A percentile compares a stretch with the other conserved stretches of the same genome.
These are phyloP conservation scores for Candida caryicola DNA, from an alignment of 805 yeast species.

Conservation along the genomic window DNA sequence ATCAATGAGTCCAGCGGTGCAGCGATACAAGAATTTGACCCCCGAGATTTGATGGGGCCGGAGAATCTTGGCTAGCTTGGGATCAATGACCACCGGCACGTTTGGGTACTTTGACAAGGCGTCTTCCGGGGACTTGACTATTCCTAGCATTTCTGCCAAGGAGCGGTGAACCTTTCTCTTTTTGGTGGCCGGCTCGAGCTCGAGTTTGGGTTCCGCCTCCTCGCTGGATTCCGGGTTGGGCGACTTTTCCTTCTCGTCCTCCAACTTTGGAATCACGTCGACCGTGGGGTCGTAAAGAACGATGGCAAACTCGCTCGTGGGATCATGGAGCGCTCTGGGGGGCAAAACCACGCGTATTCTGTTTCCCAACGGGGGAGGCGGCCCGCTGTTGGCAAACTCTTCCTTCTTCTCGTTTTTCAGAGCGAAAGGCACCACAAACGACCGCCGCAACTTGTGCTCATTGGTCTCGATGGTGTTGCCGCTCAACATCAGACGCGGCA, in stretches of 20 bases:
- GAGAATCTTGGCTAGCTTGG: constrained; percentile 73
- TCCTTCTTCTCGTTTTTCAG: constrained; percentile 32
- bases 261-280: constrained; percentile 47
- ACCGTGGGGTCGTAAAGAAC: constrained; percentile 94
- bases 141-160: constrained; percentile 77
- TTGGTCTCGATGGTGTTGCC: constrained; percentile 30
- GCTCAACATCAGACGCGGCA: constrained; percentile 50
- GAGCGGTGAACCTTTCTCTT: constrained; percentile 57
- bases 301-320: constrained; percentile 87
- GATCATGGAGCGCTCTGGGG: constrained; percentile 95
- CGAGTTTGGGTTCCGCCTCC: constrained; percentile 11
- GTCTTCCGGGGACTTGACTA: constrained; percentile 50
- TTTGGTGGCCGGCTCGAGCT: constrained; percentile 20
- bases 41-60: constrained; percentile 98
- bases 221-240: constrained; percentile 12
- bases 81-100: constrained; percentile 96
- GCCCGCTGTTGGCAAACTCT: constrained; percentile 29
- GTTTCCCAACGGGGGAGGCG: constrained; percentile 87
- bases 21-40: constrained; percentile 82
- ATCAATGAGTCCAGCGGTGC: constrained; percentile 84
- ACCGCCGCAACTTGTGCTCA: constrained; percentile 39
- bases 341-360: constrained; percentile 63
- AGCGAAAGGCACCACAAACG: constrained; percentile 63
- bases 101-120: constrained; percentile 59
- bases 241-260: constrained; percentile 15